These are phyloP conservation scores for Buxus sempervirens DNA, from an alignment of 164 flowering plant genomes.

Conservation along the genomic window DNA sequence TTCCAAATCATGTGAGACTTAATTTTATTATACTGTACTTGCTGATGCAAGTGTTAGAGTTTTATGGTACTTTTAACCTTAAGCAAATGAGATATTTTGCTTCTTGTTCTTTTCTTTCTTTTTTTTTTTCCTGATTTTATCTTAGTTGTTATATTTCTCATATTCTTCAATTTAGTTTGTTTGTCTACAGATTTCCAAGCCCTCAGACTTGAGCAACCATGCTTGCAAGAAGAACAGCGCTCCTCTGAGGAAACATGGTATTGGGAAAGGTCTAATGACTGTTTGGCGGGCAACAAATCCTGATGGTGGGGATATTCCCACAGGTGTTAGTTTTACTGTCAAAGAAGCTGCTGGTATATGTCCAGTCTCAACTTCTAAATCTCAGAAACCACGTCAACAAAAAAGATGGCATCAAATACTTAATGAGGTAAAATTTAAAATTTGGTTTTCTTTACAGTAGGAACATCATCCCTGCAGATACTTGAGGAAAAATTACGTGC, in stretches of 20 bases:
- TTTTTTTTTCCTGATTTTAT: background rate
- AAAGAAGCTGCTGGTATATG: conserved; percentile 11
- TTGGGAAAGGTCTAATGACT: conserved; percentile 85
- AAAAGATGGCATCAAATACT: conserved; percentile 27
- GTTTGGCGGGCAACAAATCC: conserved; percentile 57
- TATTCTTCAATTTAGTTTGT: background rate
- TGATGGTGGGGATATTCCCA: conserved; percentile 36
- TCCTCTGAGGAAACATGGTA: conserved; percentile 54
- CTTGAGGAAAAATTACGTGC: background rate
- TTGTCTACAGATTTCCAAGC: conserved; percentile 28
- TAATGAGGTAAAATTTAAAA: conserved; percentile 31
- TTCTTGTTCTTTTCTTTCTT: no score
- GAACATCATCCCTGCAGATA: background rate
- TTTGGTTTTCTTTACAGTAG: no score
- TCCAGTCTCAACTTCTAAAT: conserved; percentile 14
- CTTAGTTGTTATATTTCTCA: background rate
- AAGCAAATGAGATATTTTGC: background rate
- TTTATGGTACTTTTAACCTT: background rate
- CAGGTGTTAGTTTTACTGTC: conserved; percentile 25
- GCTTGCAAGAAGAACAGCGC: conserved; percentile 20
- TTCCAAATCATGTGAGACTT: no score
- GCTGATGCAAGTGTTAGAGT: background rate
- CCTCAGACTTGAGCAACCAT: conserved; percentile 11
- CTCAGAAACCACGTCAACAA: conserved; percentile 16
- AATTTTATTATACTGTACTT: no score